Percentiles rank a stretch among this genome's conserved stretches.
Evolutionary conservation across 2,329 filamentous ascomycete genomes (phyloP).

Genomic region (Ascochyta clinopodiicola): DNA sequence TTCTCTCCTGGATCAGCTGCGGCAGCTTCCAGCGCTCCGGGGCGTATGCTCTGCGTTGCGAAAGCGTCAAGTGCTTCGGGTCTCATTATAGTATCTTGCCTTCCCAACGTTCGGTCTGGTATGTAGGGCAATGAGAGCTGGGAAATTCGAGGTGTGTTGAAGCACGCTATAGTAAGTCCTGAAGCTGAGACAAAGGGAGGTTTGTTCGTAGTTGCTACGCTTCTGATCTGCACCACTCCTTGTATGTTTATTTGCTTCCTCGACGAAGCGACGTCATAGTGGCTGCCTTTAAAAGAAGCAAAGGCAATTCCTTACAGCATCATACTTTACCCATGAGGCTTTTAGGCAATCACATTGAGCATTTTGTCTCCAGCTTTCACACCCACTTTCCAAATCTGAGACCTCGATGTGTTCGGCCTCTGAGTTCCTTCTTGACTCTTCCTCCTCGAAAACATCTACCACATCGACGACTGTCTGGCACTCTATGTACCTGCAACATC

Average conservation of each 20-base stretch:
- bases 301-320: not conserved
- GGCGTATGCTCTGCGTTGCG: conserved; percentile 25
- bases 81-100: conserved; percentile 22
- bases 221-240: not conserved
- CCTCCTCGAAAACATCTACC: too few relatives aligned
- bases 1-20: not conserved
- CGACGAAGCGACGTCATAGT: conserved; percentile 1
- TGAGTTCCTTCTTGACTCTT: too few relatives aligned
- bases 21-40: conserved; percentile 25
- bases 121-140: too few relatives aligned
- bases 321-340: too few relatives aligned
- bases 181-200: not conserved
- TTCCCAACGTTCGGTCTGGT: too few relatives aligned
- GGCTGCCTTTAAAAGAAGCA: not conserved
- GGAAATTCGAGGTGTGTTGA: too few relatives aligned
- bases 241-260: conserved; percentile 4
- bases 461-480: too few relatives aligned
- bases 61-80: conserved; percentile 26
- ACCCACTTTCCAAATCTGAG: not conserved
- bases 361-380: not conserved
- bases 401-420: too few relatives aligned
- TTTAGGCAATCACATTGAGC: not conserved
- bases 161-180: not conserved
- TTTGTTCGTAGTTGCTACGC: not conserved
- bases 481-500: too few relatives aligned